A percentile compares a stretch with the other conserved stretches of the same genome.
Evolutionary conservation across 2,329 filamentous ascomycete genomes (phyloP).

Genomic region (Aureobasidium sp.): DNA sequence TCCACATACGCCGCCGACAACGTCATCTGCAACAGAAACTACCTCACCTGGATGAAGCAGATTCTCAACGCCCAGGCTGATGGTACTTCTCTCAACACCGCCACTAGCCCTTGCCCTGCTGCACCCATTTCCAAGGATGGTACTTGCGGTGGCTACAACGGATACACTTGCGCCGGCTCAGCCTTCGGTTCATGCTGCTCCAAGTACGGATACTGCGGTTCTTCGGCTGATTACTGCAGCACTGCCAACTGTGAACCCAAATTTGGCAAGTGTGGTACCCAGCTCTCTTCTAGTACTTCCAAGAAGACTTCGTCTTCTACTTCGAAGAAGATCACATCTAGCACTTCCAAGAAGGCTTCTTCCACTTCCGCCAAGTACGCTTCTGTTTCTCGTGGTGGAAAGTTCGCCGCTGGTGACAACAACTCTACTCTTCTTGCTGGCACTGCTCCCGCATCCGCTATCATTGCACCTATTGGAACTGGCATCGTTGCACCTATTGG

Average conservation of each 20-base stretch:
- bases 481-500: background rate
- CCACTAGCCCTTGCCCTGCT: slow-evolving; percentile 10
- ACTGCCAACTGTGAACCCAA: background rate
- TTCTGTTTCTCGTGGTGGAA: background rate
- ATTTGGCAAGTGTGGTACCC: slow-evolving; percentile 2
- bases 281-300: background rate
- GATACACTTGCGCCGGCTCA: slow-evolving; percentile 15
- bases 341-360: background rate
- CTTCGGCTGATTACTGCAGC: slow-evolving; percentile 9
- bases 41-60: slow-evolving; percentile 41
- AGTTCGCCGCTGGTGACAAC: background rate
- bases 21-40: slow-evolving; percentile 34
- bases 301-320: background rate
- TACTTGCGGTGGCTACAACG: slow-evolving; percentile 15
- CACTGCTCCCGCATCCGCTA: background rate
- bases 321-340: background rate
- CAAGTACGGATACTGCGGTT: slow-evolving; percentile 11
- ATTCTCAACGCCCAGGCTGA: slow-evolving; percentile 25
- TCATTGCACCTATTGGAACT: background rate
- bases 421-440: background rate
- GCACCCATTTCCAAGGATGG: slow-evolving; percentile 15
- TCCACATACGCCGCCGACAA: slow-evolving; percentile 42
- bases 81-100: slow-evolving; percentile 16
- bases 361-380: background rate
- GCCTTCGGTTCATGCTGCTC: slow-evolving; percentile 15